Base-by-base conservation (phyloP, 495 filamentous ascomycete genomes). In the Daldinia loculata region DNA sequence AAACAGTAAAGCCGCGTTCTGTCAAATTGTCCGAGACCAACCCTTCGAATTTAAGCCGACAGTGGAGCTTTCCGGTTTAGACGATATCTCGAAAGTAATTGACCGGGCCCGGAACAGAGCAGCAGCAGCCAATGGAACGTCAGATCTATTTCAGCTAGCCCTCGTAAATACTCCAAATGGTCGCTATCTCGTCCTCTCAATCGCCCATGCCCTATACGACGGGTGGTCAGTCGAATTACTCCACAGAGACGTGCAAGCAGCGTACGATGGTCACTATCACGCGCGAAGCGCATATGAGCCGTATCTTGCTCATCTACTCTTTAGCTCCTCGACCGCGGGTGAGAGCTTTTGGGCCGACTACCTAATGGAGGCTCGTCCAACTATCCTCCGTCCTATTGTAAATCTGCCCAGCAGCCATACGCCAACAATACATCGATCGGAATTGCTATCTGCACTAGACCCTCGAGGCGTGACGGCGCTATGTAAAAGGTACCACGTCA, bases 171-270 rank as follows among this genome's bases (percentile, higher is more conserved):
- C 82, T 26, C 69, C 77, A 6, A 65, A 66, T 1, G 71, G 62
- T 4, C 65, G 53, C 2, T 89, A 89, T 69, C 69, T 93, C 4
- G 75, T 93, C 1, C 74, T 94, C 19, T 93, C 92, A 12, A 88
- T 94, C 53, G 85, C 92, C 3, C 92, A 95, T 76, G 92, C 91
- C 0, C 82, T 94, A 38, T 94, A 94, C 68, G 92, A 95, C 74
- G 92, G 92, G 8, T 90, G 86, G 82, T 93, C 91, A 8, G 79
- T 94, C 12, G 78, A 81, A 14, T 80, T 91, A 8, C 77, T 95
- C 11, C 89, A 93, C 69, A 78, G 84, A 43, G 90, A 93, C 62
- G 86, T 95, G 0, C 75, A 81, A 26, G 80, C 70, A 39, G 86
- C 89, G 17, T 93, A 92, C 68, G 45, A 80, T 15, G 83, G 78